Conservation (phyloP, 352 stramenopile genomes). For the Globisporangium ultimum region DNA sequence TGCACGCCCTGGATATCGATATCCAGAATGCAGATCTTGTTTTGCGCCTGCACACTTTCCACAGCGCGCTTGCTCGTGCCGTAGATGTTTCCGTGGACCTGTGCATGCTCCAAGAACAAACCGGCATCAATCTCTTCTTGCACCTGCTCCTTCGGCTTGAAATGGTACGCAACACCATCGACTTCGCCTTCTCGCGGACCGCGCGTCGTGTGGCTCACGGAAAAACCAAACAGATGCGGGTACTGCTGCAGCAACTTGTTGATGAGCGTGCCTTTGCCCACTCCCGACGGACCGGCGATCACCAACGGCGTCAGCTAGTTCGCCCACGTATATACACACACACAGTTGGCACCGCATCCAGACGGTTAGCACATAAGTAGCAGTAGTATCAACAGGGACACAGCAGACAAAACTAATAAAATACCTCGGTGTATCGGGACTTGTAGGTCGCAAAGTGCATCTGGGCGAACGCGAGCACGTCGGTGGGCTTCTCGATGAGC, state of each 20-base stretch:
- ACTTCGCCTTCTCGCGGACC: constrained; percentile 91
- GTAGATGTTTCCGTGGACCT: constrained; percentile 98
- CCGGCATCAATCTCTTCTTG: constrained; percentile 92
- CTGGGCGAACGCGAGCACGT: constrained; percentile 78
- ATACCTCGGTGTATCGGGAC: constrained; percentile 41
- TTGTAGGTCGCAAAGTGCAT: constrained; percentile 80
- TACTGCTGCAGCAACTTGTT: constrained; percentile 86
- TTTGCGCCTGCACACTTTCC: constrained; percentile 87
- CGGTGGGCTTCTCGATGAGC: constrained; percentile 81
- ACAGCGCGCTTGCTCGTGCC: constrained; percentile 94
- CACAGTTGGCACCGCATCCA: neutral
- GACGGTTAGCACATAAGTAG: neutral
- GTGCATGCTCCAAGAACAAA: constrained; percentile 96
- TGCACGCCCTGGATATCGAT: constrained; percentile 98
- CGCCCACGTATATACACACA: neutral
- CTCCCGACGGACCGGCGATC: constrained; percentile 88
- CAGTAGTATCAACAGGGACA: neutral
- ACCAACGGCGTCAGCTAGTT: constrained; percentile 79
- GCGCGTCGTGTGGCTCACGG: constrained; percentile 97
- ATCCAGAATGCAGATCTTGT: constrained; percentile 98
- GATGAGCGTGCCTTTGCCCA: constrained; percentile 97
- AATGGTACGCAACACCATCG: constrained; percentile 98
- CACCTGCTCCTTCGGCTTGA: constrained; percentile 92
- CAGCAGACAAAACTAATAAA: neutral
- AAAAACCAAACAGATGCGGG: constrained; percentile 92